Conservation (phyloP, 495 filamentous ascomycete genomes). For the Bathelium albidoporum region DNA sequence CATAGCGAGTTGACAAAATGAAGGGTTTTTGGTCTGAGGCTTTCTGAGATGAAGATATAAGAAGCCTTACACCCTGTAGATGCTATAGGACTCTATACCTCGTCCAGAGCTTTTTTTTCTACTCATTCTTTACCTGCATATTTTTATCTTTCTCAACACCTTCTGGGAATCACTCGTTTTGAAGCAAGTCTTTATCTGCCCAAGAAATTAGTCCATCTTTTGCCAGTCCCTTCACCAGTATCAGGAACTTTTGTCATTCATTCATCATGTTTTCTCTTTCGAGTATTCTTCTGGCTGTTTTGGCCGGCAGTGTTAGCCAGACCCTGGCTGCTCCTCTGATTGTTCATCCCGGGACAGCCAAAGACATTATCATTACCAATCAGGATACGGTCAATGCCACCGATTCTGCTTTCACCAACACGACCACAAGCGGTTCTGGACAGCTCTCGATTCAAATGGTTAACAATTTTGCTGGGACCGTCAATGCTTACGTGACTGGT, state of each 20-base stretch:
- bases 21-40: no score
- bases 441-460: constrained; percentile 20
- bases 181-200: not conserved
- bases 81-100: not conserved
- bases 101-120: not conserved
- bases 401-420: not conserved
- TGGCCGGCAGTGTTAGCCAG: not conserved
- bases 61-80: not conserved
- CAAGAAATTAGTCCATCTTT: not conserved
- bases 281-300: not conserved
- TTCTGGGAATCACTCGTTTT: not conserved
- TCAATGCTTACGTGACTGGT: constrained; percentile 36
- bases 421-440: not conserved
- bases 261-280: not conserved
- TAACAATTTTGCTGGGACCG: constrained; percentile 33
- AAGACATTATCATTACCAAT: constrained; percentile 14
- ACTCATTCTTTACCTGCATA: not conserved
- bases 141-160: not conserved
- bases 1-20: not conserved
- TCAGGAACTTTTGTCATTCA: not conserved
- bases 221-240: no score
- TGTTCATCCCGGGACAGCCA: constrained; percentile 11
- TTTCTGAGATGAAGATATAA: not conserved
- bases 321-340: constrained; percentile 7
- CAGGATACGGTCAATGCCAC: constrained; percentile 17